Percentiles rank a stretch among this genome's conserved stretches.
Evolutionary conservation across 2,329 filamentous ascomycete species (phyloP).

Genomic region (Pseudopithomyces maydicus): DNA sequence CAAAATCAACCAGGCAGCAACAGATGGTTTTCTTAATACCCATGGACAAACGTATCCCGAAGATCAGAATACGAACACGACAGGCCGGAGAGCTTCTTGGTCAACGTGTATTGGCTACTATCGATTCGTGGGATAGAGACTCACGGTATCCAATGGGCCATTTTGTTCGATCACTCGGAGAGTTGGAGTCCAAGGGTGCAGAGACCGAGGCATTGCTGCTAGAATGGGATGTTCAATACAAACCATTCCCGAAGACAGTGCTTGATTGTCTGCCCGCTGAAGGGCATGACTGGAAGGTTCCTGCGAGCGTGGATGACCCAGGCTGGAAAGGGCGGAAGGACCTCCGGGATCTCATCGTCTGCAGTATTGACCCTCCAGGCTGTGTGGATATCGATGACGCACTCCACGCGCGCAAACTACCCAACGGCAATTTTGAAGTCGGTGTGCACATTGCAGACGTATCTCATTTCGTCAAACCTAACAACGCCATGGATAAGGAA

Average conservation of each 20-base stretch:
- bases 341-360: slow-evolving; percentile 83
- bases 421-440: slow-evolving; percentile 94
- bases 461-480: slow-evolving; percentile 97
- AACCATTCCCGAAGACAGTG: slow-evolving; percentile 94
- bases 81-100: slow-evolving; percentile 88
- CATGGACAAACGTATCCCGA: slow-evolving; percentile 98
- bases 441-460: slow-evolving; percentile 99
- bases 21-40: slow-evolving; percentile 94
- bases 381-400: slow-evolving; percentile 99
- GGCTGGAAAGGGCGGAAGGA: slow-evolving; percentile 88
- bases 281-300: slow-evolving; percentile 93
- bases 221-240: slow-evolving; percentile 97
- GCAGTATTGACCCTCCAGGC: slow-evolving; percentile 94
- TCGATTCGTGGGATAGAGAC: slow-evolving; percentile 94
- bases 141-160: slow-evolving; percentile 92
- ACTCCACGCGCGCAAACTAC: slow-evolving; percentile 80
- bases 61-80: slow-evolving; percentile 89
- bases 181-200: slow-evolving; percentile 94
- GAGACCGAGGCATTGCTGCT: slow-evolving; percentile 94
- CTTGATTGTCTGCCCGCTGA: slow-evolving; percentile 89
- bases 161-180: slow-evolving; percentile 89
- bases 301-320: slow-evolving; percentile 75
- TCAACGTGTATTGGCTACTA: slow-evolving; percentile 88
- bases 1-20: slow-evolving; percentile 79
- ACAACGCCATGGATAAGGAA: slow-evolving; percentile 95